Evolutionary conservation across 2,329 filamentous ascomycete species (phyloP).

Genomic region (Beauveria medogensis): DNA sequence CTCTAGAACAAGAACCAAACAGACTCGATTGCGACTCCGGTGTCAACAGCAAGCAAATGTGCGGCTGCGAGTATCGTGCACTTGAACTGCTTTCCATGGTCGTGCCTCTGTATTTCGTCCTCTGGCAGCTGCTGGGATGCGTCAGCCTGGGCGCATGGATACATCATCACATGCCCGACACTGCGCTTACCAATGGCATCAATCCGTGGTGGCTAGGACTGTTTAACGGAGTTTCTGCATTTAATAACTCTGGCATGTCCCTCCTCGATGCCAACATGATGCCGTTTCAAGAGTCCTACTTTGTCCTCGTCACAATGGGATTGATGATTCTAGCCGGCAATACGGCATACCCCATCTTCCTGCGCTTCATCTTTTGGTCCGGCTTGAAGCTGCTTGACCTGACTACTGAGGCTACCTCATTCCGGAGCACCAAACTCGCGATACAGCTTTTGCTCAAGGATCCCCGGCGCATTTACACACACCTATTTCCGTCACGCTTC

Average conservation of each 20-base stretch:
- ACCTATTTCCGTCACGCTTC: slow-evolving; percentile 53
- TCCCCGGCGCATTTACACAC: slow-evolving; percentile 51
- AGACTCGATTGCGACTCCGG: slow-evolving; percentile 20
- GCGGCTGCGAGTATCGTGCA: slow-evolving; percentile 57
- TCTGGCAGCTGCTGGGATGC: slow-evolving; percentile 51
- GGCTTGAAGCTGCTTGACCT: slow-evolving; percentile 33
- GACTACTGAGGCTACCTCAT: slow-evolving; percentile 29
- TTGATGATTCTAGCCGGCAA: slow-evolving; percentile 56
- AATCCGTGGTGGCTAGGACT: slow-evolving; percentile 62
- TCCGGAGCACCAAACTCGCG: slow-evolving; percentile 37
- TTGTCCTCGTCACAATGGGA: slow-evolving; percentile 45
- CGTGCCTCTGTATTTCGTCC: slow-evolving; percentile 51
- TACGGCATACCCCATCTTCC: slow-evolving; percentile 56
- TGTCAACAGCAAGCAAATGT: slow-evolving; percentile 48
- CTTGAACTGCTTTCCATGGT: slow-evolving; percentile 49
- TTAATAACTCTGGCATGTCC: slow-evolving; percentile 66
- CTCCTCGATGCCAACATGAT: slow-evolving; percentile 59
- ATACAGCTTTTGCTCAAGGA: slow-evolving; percentile 47
- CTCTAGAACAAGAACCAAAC: not conserved
- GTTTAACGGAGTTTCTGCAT: slow-evolving; percentile 60
- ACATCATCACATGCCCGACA: slow-evolving; percentile 38
- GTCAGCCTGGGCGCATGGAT: slow-evolving; percentile 57
- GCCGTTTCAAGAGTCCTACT: slow-evolving; percentile 46
- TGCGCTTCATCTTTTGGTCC: slow-evolving; percentile 52
- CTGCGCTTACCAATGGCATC: slow-evolving; percentile 46